These are phyloP conservation scores for Alternaria brassicicola DNA, from an alignment of 2,329 filamentous ascomycete species.

Conservation along the genomic window DNA sequence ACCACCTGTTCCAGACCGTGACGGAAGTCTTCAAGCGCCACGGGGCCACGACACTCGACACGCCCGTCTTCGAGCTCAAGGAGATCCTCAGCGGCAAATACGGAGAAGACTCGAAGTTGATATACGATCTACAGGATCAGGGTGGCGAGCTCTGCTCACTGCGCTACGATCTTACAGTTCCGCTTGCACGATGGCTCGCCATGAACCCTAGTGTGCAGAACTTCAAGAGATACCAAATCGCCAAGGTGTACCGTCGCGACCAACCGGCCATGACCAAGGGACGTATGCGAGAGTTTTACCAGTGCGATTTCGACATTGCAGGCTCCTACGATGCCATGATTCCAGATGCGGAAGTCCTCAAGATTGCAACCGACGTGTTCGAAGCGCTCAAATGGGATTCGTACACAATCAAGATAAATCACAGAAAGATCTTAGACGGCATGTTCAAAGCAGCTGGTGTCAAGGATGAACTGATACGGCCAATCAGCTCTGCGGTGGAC, in stretches of 20 bases:
- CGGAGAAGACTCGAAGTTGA: constrained; percentile 89
- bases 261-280: constrained; percentile 83
- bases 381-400: constrained; percentile 75
- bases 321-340: constrained; percentile 86
- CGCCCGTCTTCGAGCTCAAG: constrained; percentile 83
- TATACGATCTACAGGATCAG: constrained; percentile 87
- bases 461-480: constrained; percentile 81
- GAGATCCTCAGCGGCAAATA: constrained; percentile 90
- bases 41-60: constrained; percentile 48
- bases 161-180: constrained; percentile 86
- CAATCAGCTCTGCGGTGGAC: constrained; percentile 91
- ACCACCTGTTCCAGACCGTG: constrained; percentile 45
- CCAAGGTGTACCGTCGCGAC: constrained; percentile 85
- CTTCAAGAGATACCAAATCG: constrained; percentile 95
- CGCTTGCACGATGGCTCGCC: constrained; percentile 89
- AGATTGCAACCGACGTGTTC: constrained; percentile 85
- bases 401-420: constrained; percentile 92
- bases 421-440: constrained; percentile 91
- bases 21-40: constrained; percentile 48
- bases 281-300: constrained; percentile 94
- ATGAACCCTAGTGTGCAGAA: constrained; percentile 83
- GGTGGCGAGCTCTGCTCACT: constrained; percentile 85
- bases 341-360: constrained; percentile 86
- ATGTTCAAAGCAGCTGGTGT: constrained; percentile 92
- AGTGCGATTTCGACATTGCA: constrained; percentile 96